Base-by-base conservation (phyloP, 805 yeast genomes). In the Metschnikowia baotianmanensis region DNA sequence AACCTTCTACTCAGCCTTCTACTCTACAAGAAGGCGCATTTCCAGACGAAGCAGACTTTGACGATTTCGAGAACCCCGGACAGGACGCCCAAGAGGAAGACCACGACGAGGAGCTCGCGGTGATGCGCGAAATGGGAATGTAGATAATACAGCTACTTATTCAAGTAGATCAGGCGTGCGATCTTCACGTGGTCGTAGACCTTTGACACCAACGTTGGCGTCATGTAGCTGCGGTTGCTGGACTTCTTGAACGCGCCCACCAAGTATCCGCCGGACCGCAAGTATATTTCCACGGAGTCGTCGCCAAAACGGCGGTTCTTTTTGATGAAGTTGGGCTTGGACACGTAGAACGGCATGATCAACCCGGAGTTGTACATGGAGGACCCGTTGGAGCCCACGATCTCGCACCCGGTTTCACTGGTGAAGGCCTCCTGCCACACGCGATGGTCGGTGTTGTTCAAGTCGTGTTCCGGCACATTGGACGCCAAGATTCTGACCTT, bases 371-470 rank as follows among this genome's bases (percentile, higher is more conserved):
- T 72, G 45, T 66, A 75, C 34, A 55, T 56, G 6, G 71, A 56
- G 20, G 47, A 40, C 25, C 42, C 35, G 13, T 59, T 62, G 1
- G 57, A 48, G 33, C 65, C 60, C 24, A 57, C 61, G 52, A 74
- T 74, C 11, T 58, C 58, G 4, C 76, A 51, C 1, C 86, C 86
- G 59, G 70, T 72, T 36, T 77, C 80, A 1, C 82, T 73, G 13
- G 61, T 61, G 48, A 77, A 70, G 0, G 77, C 71, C 24, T 62
- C 60, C 36, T 63, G 65, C 54, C 76, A 78, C 31, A 77, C 51
- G 15, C 46, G 50, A 43, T 55, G 62, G 40, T 66, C 74, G 21
- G 67, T 59, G 26, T 56, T 56, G 19, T 62, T 40, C 6, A 58
- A 46, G 5, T 56, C 24, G 37, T 45, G 43, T 9, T 42, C 44